Evolutionary conservation across 2,329 filamentous ascomycete genomes (phyloP).

Genomic region (Paracamarosporium sp.): DNA sequence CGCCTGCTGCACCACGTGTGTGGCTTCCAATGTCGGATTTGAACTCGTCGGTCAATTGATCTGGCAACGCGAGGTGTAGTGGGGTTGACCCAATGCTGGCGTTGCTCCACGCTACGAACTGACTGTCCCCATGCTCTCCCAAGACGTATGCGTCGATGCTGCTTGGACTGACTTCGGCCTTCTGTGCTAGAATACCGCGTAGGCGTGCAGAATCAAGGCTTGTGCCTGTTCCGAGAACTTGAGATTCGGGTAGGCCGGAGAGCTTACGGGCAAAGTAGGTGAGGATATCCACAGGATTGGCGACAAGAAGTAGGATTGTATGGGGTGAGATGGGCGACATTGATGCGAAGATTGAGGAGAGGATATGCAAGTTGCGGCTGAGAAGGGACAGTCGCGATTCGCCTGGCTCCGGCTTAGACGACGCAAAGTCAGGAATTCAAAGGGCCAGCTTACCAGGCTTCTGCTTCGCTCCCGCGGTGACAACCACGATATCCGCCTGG

Average conservation of each 20-base stretch:
- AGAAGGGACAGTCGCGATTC: slow-evolving; percentile 56
- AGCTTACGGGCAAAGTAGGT: slow-evolving; percentile 58
- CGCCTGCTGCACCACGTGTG: slow-evolving; percentile 55
- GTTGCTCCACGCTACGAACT: slow-evolving; percentile 57
- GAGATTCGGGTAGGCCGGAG: slow-evolving; percentile 55
- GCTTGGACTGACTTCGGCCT: slow-evolving; percentile 47
- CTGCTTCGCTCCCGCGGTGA: slow-evolving; percentile 63
- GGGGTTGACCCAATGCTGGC: slow-evolving; percentile 53
- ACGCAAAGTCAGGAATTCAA: neutral
- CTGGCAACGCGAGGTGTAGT: slow-evolving; percentile 42
- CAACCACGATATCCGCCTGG: slow-evolving; percentile 62
- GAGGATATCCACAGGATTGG: slow-evolving; percentile 63
- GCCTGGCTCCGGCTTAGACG: slow-evolving; percentile 27
- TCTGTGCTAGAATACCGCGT: slow-evolving; percentile 52
- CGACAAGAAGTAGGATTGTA: slow-evolving; percentile 59
- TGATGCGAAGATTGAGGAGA: slow-evolving; percentile 54
- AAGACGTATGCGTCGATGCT: slow-evolving; percentile 54
- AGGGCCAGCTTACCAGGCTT: slow-evolving; percentile 40
- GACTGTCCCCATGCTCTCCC: slow-evolving; percentile 58
- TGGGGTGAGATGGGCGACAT: slow-evolving; percentile 58
- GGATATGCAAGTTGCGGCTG: slow-evolving; percentile 57
- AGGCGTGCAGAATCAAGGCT: slow-evolving; percentile 61
- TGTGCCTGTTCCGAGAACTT: slow-evolving; percentile 62
- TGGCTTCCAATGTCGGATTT: slow-evolving; percentile 50
- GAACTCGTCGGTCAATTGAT: slow-evolving; percentile 28